A percentile compares a stretch with the other conserved stretches of the same genome.
phyloP scores from a whole-genome alignment of 352 stramenopile genomes.

The Peronospora farinosa region DNA sequence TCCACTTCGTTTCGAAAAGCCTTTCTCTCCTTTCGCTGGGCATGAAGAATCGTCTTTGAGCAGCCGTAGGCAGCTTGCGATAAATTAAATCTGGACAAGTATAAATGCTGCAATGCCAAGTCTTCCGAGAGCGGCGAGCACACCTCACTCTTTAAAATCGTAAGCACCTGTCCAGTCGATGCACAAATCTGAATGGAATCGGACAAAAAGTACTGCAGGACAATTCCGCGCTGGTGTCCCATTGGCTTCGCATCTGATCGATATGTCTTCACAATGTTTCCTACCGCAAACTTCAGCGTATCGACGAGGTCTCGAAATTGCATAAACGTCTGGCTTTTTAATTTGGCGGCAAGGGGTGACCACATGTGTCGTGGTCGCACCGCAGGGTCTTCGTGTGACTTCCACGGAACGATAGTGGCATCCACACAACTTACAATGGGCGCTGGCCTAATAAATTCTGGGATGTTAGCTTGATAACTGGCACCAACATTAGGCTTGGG shows the following conservation, averaged over 20 bases:
- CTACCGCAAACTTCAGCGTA: constrained; percentile 49
- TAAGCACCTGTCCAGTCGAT: constrained; percentile 47
- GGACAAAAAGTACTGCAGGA: constrained; percentile 40
- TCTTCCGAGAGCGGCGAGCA: constrained; percentile 66
- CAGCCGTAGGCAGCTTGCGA: constrained; percentile 48
- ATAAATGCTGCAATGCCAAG: constrained; percentile 58
- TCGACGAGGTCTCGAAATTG: constrained; percentile 56
- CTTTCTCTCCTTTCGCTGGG: constrained; percentile 50
- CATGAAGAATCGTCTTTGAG: constrained; percentile 37
- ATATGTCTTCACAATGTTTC: constrained; percentile 69
- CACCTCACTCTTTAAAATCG: constrained; percentile 50
- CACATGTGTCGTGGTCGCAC: constrained; percentile 49
- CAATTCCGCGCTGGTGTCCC: constrained; percentile 58
- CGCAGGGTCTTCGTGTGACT: constrained; percentile 15
- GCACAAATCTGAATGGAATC: constrained; percentile 48
- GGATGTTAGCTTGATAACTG: constrained; percentile 50
- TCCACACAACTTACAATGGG: constrained; percentile 14
- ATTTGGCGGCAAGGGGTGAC: constrained; percentile 48
- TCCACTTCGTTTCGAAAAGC: constrained; percentile 60
- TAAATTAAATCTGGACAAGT: constrained; percentile 69
- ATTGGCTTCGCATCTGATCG: constrained; percentile 23
- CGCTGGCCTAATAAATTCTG: constrained; percentile 30
- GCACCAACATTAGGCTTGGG: constrained; percentile 64
- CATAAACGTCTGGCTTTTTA: constrained; percentile 39
- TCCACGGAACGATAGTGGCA: constrained; percentile 30